A percentile compares a stretch with the other conserved stretches of the same genome.
Conservation (phyloP, 768 basidiomycete species). For the Hypholoma fasciculare region DNA sequence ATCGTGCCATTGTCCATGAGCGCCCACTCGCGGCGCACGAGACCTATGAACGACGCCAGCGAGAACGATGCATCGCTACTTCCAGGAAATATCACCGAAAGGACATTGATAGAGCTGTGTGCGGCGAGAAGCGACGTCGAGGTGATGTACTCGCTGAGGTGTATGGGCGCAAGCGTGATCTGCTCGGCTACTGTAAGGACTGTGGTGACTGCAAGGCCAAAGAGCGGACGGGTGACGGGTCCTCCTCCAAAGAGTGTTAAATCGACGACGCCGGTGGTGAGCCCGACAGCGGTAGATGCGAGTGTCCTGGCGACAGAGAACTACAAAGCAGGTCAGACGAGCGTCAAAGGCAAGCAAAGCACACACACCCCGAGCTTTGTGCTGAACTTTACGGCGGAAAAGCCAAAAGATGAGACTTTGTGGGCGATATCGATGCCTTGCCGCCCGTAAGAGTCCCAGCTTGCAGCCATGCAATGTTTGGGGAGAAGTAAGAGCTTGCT, state of each 20-base stretch:
- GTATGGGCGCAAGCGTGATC: conserved; percentile 72
- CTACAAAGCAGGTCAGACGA: conserved; percentile 30
- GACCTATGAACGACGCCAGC: conserved; percentile 72
- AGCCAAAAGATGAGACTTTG: conserved; percentile 60
- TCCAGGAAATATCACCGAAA: conserved; percentile 71
- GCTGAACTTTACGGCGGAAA: conserved; percentile 63
- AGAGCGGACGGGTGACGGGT: conserved; percentile 54
- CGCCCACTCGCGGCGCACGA: conserved; percentile 78
- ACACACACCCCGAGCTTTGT: conserved; percentile 66
- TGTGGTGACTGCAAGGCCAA: conserved; percentile 59
- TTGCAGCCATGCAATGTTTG: conserved; percentile 32
- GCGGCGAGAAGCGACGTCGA: conserved; percentile 75
- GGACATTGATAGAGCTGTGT: conserved; percentile 71
- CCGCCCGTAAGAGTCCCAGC: conserved; percentile 54
- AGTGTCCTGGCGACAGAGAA: conserved; percentile 69
- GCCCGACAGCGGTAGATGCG: conserved; percentile 54
- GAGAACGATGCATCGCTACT: conserved; percentile 83
- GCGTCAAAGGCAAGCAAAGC: neutral
- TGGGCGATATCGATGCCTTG: conserved; percentile 70
- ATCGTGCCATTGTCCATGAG: conserved; percentile 41
- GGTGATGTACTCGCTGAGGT: conserved; percentile 74
- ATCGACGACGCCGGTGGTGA: conserved; percentile 63
- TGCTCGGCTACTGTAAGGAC: conserved; percentile 69
- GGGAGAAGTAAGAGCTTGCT: neutral
- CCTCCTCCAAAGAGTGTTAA: conserved; percentile 65